A percentile compares a stretch with the other conserved stretches of the same genome.
Conservation (phyloP, 2,329 filamentous ascomycete genomes). For the Verticillium alfalfae region DNA sequence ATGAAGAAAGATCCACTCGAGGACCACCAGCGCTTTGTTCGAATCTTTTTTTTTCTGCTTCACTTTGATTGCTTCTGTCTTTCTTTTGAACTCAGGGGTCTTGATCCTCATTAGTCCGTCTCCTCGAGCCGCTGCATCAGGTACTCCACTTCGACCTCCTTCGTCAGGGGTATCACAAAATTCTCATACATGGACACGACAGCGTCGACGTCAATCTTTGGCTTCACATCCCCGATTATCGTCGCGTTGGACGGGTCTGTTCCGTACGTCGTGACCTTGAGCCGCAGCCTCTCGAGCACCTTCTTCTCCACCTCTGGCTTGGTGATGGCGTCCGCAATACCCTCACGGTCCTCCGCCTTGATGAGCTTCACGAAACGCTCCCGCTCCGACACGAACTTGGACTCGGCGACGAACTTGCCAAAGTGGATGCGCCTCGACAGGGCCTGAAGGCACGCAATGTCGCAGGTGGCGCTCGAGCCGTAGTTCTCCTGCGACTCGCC, state of each 20-base stretch:
- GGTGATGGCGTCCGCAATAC: constrained; percentile 86
- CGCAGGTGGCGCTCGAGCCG: constrained; percentile 83
- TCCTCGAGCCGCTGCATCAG: constrained; percentile 81
- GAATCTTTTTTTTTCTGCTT: neutral
- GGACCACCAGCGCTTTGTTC: neutral
- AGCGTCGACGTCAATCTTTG: constrained; percentile 88
- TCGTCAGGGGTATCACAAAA: constrained; percentile 95
- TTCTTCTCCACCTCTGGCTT: constrained; percentile 82
- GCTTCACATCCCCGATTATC: constrained; percentile 38
- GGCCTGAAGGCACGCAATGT: constrained; percentile 86
- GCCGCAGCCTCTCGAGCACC: constrained; percentile 76
- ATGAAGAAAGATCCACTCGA: constrained; percentile 1
- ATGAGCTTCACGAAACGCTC: constrained; percentile 80
- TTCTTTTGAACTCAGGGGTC: neutral
- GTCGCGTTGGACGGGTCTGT: constrained; percentile 67
- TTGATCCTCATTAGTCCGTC: constrained; percentile 9
- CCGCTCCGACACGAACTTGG: constrained; percentile 81
- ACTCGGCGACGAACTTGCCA: constrained; percentile 96
- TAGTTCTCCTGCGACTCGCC: constrained; percentile 92
- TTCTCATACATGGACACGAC: constrained; percentile 88
- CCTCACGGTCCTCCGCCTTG: constrained; percentile 69
- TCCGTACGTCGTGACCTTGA: constrained; percentile 92
- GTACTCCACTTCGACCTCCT: constrained; percentile 96
- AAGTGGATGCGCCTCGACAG: constrained; percentile 90
- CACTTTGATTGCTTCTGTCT: too few species aligned